Percentiles rank a stretch among this genome's conserved stretches.
Evolutionary conservation across 169 alveolate species (phyloP).

Genomic region (Eimeria nieschulzi): DNA sequence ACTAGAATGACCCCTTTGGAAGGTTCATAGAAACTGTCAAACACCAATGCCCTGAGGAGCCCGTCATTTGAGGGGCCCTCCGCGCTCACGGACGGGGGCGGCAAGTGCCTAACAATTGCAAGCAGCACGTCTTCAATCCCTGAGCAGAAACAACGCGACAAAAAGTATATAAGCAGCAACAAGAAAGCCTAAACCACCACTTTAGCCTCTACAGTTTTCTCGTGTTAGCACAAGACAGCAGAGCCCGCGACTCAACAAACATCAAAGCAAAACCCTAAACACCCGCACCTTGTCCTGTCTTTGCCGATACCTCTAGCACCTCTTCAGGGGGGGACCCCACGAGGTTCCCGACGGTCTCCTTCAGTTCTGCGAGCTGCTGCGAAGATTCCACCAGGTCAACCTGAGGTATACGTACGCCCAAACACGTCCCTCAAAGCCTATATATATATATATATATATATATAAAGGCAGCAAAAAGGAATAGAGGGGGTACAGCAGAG

Average conservation of each 20-base stretch:
- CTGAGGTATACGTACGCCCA: neutral
- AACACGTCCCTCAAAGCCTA: neutral
- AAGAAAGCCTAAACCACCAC: neutral
- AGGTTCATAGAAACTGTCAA: slow-evolving; percentile 92
- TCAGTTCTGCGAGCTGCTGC: slow-evolving; percentile 45
- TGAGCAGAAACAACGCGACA: neutral
- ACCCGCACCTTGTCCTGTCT: slow-evolving; percentile 82
- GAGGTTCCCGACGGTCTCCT: slow-evolving; percentile 34
- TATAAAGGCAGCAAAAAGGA: neutral
- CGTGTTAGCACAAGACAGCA: neutral
- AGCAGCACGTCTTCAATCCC: slow-evolving; percentile 87
- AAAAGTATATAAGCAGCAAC: neutral
- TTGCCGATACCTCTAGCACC: slow-evolving; percentile 90
- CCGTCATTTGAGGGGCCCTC: slow-evolving; percentile 31
- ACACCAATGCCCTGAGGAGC: slow-evolving; percentile 90
- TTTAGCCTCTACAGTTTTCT: neutral
- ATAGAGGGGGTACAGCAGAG: too few relatives aligned
- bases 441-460: neutral
- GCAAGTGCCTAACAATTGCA: slow-evolving; percentile 84
- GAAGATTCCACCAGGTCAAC: slow-evolving; percentile 32
- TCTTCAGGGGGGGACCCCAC: slow-evolving; percentile 81
- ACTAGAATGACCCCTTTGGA: slow-evolving; percentile 92
- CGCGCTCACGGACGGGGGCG: slow-evolving; percentile 86
- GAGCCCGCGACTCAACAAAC: neutral
- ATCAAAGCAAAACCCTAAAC: neutral